Percentiles rank a stretch among this genome's conserved stretches.
phyloP scores from a whole-genome alignment of 2,329 filamentous ascomycete species.

The Pseudogymnoascus sp. region DNA sequence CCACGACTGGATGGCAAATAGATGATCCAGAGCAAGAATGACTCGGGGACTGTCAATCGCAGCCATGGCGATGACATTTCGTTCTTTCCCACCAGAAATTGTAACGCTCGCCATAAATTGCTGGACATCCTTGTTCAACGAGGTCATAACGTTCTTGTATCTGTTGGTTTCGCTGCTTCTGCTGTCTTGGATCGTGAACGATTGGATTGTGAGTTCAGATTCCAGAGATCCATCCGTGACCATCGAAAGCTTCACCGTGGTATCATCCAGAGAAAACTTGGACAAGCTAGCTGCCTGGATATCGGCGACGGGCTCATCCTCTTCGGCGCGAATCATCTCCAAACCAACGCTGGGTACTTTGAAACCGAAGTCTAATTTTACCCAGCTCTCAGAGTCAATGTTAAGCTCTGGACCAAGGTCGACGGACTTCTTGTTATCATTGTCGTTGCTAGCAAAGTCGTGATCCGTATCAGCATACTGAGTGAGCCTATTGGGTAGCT shows the following conservation, averaged over 20 bases:
- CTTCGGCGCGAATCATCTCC: slow-evolving; percentile 72
- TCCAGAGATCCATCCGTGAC: slow-evolving; percentile 86
- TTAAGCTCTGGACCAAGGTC: slow-evolving; percentile 64
- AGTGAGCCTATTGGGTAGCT: slow-evolving; percentile 49
- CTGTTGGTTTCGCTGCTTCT: slow-evolving; percentile 86
- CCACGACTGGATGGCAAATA: slow-evolving; percentile 83
- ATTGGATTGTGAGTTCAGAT: slow-evolving; percentile 85
- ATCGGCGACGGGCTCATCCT: slow-evolving; percentile 69
- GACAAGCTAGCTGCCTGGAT: slow-evolving; percentile 75
- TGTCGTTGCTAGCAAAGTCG: background rate
- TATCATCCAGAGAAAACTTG: slow-evolving; percentile 89
- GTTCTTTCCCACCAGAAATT: slow-evolving; percentile 76
- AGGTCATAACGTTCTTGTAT: slow-evolving; percentile 95
- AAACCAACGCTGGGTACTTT: slow-evolving; percentile 79
- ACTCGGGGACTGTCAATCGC: slow-evolving; percentile 91
- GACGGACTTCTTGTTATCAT: slow-evolving; percentile 36
- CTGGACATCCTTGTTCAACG: slow-evolving; percentile 88
- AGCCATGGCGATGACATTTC: slow-evolving; percentile 78
- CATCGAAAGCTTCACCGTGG: slow-evolving; percentile 84
- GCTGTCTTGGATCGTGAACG: slow-evolving; percentile 90
- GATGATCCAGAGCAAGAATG: slow-evolving; percentile 91
- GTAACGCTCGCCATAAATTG: slow-evolving; percentile 98
- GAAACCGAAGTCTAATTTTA: slow-evolving; percentile 87
- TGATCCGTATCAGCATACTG: background rate
- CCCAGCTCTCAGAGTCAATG: slow-evolving; percentile 66